Conservation (phyloP, 176 grass and related monocot genomes). For the Triticum turgidum region DNA sequence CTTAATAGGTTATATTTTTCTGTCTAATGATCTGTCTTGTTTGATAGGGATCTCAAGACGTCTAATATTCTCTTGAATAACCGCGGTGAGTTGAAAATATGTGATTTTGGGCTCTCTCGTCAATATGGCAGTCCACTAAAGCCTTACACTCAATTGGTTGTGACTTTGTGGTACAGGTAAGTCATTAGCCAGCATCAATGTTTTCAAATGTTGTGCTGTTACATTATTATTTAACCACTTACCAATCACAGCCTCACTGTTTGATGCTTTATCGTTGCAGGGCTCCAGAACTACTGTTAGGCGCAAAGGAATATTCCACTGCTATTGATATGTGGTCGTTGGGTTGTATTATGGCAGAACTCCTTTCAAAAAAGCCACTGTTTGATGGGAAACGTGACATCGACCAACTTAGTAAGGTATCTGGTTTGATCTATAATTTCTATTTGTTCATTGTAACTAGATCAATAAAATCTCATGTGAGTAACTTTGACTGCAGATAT, state of each 20-base stretch:
- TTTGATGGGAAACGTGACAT: constrained; percentile 76
- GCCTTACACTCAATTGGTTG: constrained; percentile 91
- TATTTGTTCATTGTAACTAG: constrained; percentile 21
- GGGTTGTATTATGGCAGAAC: constrained; percentile 95
- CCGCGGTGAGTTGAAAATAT: constrained; percentile 90
- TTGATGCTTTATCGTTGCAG: constrained; percentile 35
- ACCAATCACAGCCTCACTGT: neutral
- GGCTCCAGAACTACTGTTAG: constrained; percentile 86
- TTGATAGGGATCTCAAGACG: constrained; percentile 81
- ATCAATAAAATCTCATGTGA: constrained; percentile 23
- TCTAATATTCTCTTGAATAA: constrained; percentile 96
- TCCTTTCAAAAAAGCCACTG: constrained; percentile 75
- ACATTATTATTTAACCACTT: neutral
- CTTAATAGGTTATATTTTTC: neutral
- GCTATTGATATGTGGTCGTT: constrained; percentile 98
- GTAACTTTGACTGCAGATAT: constrained; percentile 65
- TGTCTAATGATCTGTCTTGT: constrained; percentile 27
- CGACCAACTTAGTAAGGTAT: constrained; percentile 87
- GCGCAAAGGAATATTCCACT: constrained; percentile 91
- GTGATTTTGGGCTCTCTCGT: constrained; percentile 92
- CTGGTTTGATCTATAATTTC: neutral
- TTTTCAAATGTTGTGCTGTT: constrained; percentile 10
- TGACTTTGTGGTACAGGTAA: constrained; percentile 98
- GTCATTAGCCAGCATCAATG: neutral
- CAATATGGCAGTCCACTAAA: constrained; percentile 92